Evolutionary conservation across 202 grass and related monocot genomes (phyloP).

Genomic region (Hordeum pubiflorum): DNA sequence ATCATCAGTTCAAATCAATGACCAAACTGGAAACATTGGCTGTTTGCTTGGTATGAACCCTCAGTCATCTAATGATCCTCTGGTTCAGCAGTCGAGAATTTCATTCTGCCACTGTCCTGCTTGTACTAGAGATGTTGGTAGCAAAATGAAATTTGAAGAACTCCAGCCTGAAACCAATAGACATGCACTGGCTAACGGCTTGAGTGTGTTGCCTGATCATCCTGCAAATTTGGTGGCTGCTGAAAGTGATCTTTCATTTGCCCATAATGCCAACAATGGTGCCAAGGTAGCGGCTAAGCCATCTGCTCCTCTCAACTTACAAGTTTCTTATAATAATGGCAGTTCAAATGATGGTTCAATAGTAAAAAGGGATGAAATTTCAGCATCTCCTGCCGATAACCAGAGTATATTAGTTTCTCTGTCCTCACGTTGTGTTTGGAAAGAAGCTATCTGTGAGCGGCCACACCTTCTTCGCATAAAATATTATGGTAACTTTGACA

Average conservation of each 20-base stretch:
- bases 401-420: constrained; percentile 99
- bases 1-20: constrained; percentile 22
- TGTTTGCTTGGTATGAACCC: constrained; percentile 20
- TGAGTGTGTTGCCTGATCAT: constrained; percentile 15
- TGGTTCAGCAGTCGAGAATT: constrained; percentile 32
- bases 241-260: constrained; percentile 12
- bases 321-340: constrained; percentile 41
- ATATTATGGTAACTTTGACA: constrained; percentile 93
- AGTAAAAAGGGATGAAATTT: constrained; percentile 57
- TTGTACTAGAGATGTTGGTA: constrained; percentile 32
- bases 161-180: constrained; percentile 17
- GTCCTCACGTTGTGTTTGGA: constrained; percentile 82
- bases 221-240: constrained; percentile 6
- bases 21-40: constrained; percentile 25
- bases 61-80: constrained; percentile 26
- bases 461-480: constrained; percentile 91
- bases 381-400: constrained; percentile 81
- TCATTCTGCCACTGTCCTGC: constrained; percentile 24
- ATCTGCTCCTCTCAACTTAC: constrained; percentile 25
- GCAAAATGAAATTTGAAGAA: constrained; percentile 12
- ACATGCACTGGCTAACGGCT: constrained; percentile 2
- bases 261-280: constrained; percentile 20
- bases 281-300: constrained; percentile 6
- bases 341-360: constrained; percentile 23
- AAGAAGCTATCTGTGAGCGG: constrained; percentile 70